Conservation (phyloP, 2,329 filamentous ascomycete genomes). For the Harringtonia lauricola region DNA sequence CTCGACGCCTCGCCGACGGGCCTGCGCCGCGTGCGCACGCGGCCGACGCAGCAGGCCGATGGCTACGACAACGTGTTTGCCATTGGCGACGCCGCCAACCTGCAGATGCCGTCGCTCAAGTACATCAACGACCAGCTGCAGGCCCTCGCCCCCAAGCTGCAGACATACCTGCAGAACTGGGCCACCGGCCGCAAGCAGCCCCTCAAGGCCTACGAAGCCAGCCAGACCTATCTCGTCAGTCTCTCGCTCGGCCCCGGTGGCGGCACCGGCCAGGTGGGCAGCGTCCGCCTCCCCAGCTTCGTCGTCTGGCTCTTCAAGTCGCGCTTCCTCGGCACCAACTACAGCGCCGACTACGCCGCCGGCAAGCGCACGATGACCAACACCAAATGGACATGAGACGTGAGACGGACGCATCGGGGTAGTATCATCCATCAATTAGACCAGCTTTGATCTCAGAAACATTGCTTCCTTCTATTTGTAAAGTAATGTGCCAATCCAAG, state of each 20-base stretch:
- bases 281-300: conserved; percentile 12
- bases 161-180: conserved; percentile 10
- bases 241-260: conserved; percentile 14
- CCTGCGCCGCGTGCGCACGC: conserved; percentile 13
- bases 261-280: conserved; percentile 18
- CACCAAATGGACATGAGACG: too few relatives aligned
- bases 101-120: conserved; percentile 13
- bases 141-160: conserved; percentile 14
- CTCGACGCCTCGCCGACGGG: conserved; percentile 13
- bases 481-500: neutral
- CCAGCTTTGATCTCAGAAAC: too few relatives aligned
- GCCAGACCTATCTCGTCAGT: conserved; percentile 10
- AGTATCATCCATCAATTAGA: too few relatives aligned
- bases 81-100: conserved; percentile 18
- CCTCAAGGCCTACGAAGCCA: conserved; percentile 10
- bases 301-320: conserved; percentile 15
- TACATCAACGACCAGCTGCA: conserved; percentile 14
- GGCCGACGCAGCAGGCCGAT: conserved; percentile 14
- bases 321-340: conserved; percentile 13
- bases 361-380: conserved; percentile 3
- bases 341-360: conserved; percentile 7
- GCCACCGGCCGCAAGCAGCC: neutral
- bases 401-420: too few relatives aligned
- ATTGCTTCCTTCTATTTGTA: neutral
- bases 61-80: conserved; percentile 19